Evolutionary conservation across 371 early-diverging fungal species (phyloP), one percentile per base, ranked within the genome.

Genomic region (Quaeritorhiza haematococci): DNA sequence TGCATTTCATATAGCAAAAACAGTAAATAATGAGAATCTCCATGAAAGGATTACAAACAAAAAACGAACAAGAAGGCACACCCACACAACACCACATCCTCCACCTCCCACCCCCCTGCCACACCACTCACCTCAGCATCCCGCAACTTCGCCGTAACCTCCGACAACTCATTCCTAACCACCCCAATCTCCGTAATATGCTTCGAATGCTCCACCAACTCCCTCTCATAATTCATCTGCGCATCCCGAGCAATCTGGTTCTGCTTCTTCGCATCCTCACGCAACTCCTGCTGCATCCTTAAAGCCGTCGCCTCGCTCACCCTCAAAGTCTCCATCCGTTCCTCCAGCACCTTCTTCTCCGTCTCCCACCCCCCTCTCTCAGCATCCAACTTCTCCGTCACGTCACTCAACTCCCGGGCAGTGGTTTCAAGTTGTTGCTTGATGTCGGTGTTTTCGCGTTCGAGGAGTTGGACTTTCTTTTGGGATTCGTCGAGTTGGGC

Each of bases 261-360:
- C 33, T 74, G 73, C 32, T 71, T 55, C 23, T 69, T 71, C 45
- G 77, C 54, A 29, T 79, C 75, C n/a, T 67, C 74, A 30, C 61
- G 63, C 19, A 71, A 56, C n/a, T 66, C 70, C 41, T 70, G 71
- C 32, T 76, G 65, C 0, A 69, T 61, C 49, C 69, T 66, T 44
- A 74, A 51, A 1, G 64, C 64, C 15, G 48, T 6, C 43, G 50
- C 51, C 41, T 71, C 71, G 26, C 63, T 70, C 46, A 67, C 71
- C 53, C 73, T 68, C 59, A 85, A 64, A 1, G 72, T 56, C 42
- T 68, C 72, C 19, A 80, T 58, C 48, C 84, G 84, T 10, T 76
- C 75, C 13, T 66, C 59, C 4, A 79, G 63, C 5, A 82, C 79
- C 3, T 72, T 62, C 53, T 79, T 76, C 61, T 84, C 86, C 56